Base-by-base conservation (phyloP, 441 rosid species). In the Populus hybrid region DNA sequence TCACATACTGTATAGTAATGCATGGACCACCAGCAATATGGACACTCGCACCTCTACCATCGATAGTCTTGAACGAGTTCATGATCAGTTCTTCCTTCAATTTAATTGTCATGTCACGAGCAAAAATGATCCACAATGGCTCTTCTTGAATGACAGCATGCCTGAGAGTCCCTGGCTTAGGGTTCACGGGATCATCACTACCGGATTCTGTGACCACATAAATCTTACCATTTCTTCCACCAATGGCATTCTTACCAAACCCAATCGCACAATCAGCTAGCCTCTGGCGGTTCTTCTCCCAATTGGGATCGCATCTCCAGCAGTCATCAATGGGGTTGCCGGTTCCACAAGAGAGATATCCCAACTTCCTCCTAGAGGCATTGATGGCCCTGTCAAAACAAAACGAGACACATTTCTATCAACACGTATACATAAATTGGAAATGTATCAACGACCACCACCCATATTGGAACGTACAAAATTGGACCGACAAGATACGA, bases 251-350 rank as follows among this genome's bases (percentile, higher is more conserved):
- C 79, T 93, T 93, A 6, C 98, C 99, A 66, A 95, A 95, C 73
- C 99, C 98, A 71, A 95, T 93, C 7, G 86, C 98, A 50, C 99
- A 95, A 11, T 95, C 93, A 0, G 99, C 98, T 11, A 95, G 80
- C 16, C 84, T 77, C 78, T 90, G 92, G 2, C 98, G 87, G 84
- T 95, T 93, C 74, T 85, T 85, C 86, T 92, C 93, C 99, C 99
- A 95, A 10, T 90, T 76, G 35, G 96, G 89, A 80, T 93, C 98
- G 69, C 99, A 92, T 38, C 99, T 76, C 98, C 99, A 95, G 87
- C 99, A 95, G 78, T 93, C 99, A 9, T 95, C 98, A 7, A 93
- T 90, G 28, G 99, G 99, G 76, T 95, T 95, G 3, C 98, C 98
- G 0, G 90, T 93, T 28, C 92, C 93, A 21, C 99, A 95, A 6